phyloP scores from a whole-genome alignment of 768 basidiomycete genomes.

The Macrolepiota albuminosa region DNA sequence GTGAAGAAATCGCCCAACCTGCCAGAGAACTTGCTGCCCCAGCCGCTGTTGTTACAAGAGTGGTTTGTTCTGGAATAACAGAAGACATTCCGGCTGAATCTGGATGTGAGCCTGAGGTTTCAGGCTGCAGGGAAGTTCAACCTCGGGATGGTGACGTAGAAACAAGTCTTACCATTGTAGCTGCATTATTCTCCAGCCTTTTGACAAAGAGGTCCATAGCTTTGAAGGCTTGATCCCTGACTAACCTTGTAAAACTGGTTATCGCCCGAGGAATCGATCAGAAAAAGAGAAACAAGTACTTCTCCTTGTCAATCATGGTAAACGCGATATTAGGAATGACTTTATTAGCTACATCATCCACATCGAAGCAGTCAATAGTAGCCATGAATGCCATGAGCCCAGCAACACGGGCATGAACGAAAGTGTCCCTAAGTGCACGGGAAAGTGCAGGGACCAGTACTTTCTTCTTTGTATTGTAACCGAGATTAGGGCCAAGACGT shows the following conservation, averaged over 20 bases:
- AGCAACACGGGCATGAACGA: conserved; percentile 90
- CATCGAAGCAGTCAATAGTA: conserved; percentile 82
- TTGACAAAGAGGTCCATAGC: conserved; percentile 86
- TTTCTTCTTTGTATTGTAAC: conserved; percentile 87
- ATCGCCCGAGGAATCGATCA: not conserved
- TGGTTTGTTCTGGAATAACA: conserved; percentile 34
- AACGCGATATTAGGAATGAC: conserved; percentile 85
- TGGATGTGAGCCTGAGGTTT: conserved; percentile 23
- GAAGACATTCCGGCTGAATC: conserved; percentile 25
- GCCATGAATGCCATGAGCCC: conserved; percentile 96
- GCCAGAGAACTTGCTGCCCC: conserved; percentile 91
- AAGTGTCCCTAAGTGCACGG: conserved; percentile 82
- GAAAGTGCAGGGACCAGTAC: conserved; percentile 96
- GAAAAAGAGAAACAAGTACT: conserved; percentile 39
- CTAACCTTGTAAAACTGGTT: conserved; percentile 49
- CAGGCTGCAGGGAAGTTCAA: conserved; percentile 26
- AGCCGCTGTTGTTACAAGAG: conserved; percentile 78
- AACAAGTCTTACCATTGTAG: conserved; percentile 60
- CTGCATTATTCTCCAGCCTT: conserved; percentile 73
- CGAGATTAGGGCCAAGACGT: conserved; percentile 79
- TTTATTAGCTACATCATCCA: conserved; percentile 83
- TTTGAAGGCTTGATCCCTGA: conserved; percentile 95
- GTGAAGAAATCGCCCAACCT: conserved; percentile 92
- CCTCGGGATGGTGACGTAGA: not conserved
- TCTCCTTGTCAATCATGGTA: conserved; percentile 86